Conservation (phyloP, 495 filamentous ascomycete species). For the Letharia lupina region DNA sequence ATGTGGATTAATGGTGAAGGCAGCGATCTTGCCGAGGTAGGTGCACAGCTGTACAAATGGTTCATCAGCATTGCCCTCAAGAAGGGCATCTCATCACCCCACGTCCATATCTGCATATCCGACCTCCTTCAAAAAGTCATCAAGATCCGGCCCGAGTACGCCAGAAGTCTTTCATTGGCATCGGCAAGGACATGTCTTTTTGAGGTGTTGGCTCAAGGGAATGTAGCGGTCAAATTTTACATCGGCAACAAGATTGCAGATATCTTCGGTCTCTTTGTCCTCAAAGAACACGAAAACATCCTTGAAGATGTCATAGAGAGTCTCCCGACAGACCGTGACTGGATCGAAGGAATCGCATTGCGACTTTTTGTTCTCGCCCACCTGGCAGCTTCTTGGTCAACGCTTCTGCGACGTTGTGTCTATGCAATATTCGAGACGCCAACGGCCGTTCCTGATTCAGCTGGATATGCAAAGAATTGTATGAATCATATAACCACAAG, state of each 20-base stretch:
- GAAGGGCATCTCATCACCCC: conserved; percentile 55
- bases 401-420: conserved; percentile 69
- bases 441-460: conserved; percentile 53
- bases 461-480: conserved; percentile 62
- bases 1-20: conserved; percentile 52
- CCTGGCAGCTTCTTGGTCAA: conserved; percentile 73
- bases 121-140: conserved; percentile 60
- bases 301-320: conserved; percentile 66
- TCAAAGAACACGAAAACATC: conserved; percentile 72
- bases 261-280: conserved; percentile 68
- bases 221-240: conserved; percentile 66
- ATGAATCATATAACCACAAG: conserved; percentile 54
- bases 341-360: conserved; percentile 75
- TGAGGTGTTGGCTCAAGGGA: conserved; percentile 54
- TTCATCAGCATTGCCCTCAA: conserved; percentile 57
- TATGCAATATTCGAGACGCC: conserved; percentile 91
- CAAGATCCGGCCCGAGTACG: conserved; percentile 55
- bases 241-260: conserved; percentile 59
- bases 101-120: conserved; percentile 57
- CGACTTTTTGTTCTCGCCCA: conserved; percentile 66
- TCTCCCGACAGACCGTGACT: conserved; percentile 62
- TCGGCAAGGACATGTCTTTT: conserved; percentile 72
- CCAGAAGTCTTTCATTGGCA: conserved; percentile 43
- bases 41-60: conserved; percentile 70
- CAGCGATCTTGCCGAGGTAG: conserved; percentile 51